These are phyloP conservation scores for Gnetum montanum DNA, from an alignment of 75 land plant genomes.

Conservation along the genomic window DNA sequence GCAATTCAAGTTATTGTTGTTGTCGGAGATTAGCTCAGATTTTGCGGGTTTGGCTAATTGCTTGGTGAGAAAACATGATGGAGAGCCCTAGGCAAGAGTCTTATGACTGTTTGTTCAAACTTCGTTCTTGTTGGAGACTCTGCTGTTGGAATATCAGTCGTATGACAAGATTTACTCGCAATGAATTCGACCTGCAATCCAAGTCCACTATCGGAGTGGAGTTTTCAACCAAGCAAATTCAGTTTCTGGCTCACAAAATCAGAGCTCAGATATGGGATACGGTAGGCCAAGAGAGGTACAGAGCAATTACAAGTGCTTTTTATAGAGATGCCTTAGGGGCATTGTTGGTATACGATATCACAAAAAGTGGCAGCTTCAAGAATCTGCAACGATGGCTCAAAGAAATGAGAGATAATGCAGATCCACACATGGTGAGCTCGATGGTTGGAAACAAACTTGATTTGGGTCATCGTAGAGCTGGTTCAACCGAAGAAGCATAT, in stretches of 20 bases:
- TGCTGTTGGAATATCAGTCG: too few relatives aligned
- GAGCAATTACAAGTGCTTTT: slow-evolving; percentile 3
- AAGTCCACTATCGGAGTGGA: too few relatives aligned
- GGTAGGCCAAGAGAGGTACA: slow-evolving; percentile 21
- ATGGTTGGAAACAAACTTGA: too few relatives aligned
- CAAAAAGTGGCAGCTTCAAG: background rate
- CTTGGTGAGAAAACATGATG: too few relatives aligned
- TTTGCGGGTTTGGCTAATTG: too few relatives aligned
- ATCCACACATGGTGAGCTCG: slow-evolving; percentile 48
- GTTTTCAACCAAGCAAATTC: slow-evolving; percentile 14
- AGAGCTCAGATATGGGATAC: slow-evolving; percentile 33
- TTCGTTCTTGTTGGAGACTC: slow-evolving; percentile 14
- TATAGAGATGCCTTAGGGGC: background rate
- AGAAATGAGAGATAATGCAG: slow-evolving; percentile 39
- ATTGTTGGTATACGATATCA: background rate
- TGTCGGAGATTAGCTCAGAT: too few relatives aligned
- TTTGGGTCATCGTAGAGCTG: slow-evolving; percentile 52
- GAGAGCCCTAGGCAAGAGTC: too few relatives aligned
- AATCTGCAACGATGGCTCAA: slow-evolving; percentile 44
- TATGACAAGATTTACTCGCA: too few relatives aligned
- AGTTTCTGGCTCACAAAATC: slow-evolving; percentile 11
- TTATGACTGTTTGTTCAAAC: slow-evolving; percentile 22
- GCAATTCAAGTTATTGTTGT: too few relatives aligned
- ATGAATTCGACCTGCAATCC: slow-evolving; percentile 13
- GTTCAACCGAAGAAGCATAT: slow-evolving; percentile 54